phyloP scores from a whole-genome alignment of 257 asterid genomes.

The Solanum rostratum region DNA sequence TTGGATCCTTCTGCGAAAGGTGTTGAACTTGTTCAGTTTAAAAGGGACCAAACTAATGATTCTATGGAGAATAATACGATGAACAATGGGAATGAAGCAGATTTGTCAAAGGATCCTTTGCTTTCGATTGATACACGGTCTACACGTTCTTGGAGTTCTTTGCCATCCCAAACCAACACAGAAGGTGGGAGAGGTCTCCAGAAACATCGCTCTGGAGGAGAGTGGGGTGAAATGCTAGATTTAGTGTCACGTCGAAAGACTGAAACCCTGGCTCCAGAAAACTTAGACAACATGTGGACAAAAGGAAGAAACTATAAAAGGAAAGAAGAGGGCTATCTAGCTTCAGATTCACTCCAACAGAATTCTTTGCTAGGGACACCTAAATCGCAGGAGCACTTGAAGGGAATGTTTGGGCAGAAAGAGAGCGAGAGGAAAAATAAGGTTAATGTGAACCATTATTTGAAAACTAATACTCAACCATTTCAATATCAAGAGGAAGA shows the following conservation, averaged over 20 bases:
- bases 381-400: constrained; percentile 34
- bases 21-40: constrained; percentile 82
- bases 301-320: constrained; percentile 75
- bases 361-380: constrained; percentile 32
- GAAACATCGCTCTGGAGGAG: constrained; percentile 56
- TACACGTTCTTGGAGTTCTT: constrained; percentile 70
- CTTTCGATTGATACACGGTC: constrained; percentile 65
- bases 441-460: neutral
- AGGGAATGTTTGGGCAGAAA: constrained; percentile 24
- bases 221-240: constrained; percentile 81
- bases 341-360: constrained; percentile 18
- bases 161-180: constrained; percentile 33
- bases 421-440: constrained; percentile 14
- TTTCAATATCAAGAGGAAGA: constrained; percentile 37
- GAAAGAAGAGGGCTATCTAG: constrained; percentile 33
- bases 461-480: constrained; percentile 9
- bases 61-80: constrained; percentile 23
- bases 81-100: constrained; percentile 16
- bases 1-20: constrained; percentile 75
- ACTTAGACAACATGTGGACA: constrained; percentile 95
- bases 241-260: constrained; percentile 65
- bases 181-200: constrained; percentile 46
- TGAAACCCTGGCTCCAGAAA: constrained; percentile 79
- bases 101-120: constrained; percentile 74
- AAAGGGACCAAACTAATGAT: constrained; percentile 42